phyloP scores from a whole-genome alignment of 2,329 filamentous ascomycete species.

The Xylariaceae sp. region DNA sequence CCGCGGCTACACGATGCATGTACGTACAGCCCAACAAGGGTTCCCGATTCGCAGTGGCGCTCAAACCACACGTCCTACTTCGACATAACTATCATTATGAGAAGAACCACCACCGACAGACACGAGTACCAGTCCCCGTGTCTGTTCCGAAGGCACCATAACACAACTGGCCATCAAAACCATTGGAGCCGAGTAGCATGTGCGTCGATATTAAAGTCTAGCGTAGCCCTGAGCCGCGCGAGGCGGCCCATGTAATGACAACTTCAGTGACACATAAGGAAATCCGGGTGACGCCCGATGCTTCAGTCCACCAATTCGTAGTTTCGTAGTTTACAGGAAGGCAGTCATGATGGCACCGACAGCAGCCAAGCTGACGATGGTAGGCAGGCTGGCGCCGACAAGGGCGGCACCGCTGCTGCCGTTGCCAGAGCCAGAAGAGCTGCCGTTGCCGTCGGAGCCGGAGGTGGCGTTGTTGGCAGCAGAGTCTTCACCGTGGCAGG shows the following conservation, averaged over 20 bases:
- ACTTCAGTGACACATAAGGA: conserved; percentile 23
- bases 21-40: no score
- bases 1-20: no score
- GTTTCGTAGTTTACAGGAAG: conserved; percentile 39
- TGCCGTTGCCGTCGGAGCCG: conserved; percentile 19
- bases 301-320: conserved; percentile 1
- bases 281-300: conserved; percentile 16
- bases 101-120: no score
- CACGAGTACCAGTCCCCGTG: no score
- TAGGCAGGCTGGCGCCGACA: conserved; percentile 37
- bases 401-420: conserved; percentile 36
- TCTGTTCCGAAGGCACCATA: no score
- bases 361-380: conserved; percentile 39
- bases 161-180: no score
- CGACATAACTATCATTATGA: no score
- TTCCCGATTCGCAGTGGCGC: no score
- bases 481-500: conserved; percentile 44
- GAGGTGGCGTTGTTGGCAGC: conserved; percentile 43
- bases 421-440: conserved; percentile 19
- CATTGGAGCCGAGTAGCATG: no score
- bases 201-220: conserved; percentile 39
- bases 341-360: conserved; percentile 39
- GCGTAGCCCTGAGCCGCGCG: conserved; percentile 26
- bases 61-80: no score
- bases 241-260: conserved; percentile 21